Evolutionary conservation across 164 flowering plant species (phyloP), one percentile per base, ranked within the genome.

Genomic region (Macadamia integrifolia): DNA sequence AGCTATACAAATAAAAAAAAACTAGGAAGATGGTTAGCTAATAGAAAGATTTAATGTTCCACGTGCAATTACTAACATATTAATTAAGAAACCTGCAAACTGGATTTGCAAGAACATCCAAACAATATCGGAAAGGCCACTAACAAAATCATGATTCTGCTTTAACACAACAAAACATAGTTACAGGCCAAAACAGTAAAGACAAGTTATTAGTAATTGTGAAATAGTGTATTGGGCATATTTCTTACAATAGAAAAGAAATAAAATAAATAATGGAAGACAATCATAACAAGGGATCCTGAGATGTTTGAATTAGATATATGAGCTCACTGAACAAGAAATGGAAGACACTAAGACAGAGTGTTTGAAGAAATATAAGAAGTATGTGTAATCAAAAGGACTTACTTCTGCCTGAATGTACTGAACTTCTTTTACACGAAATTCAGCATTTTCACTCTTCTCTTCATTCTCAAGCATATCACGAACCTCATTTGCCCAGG

Each of bases 341-440:
- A 17, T 30, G 42, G 4, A 17, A 61, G 32, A 3, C 8, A 44
- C 10, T 3, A 23, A 57, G 5, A 52, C 50, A 6, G 11, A 40
- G 17, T 42, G 2, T 17, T 14, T 43, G 29, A 49, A 44, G 29
- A 72, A 3, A 58, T 15, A n/a, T 50, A 40, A n/a, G 61, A 9
- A 49, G 49, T 17, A 49, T 10, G 57, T 11, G 6, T 42, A 13
- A 0, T 11, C 12, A 43, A 46, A 71, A 55, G 62, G 66, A 69
- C 88, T 64, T 84, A 92, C 98, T 72, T 91, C 97, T 60, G 98
- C 98, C 80, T 94, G 92, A 76, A 94, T 91, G 79, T 87, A 90
- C 76, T 94, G 98, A 77, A 91, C 93, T 75, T 94, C 98, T 74
- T 91, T 94, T 29, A 94, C 98, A 79, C 72, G 90, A 69, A 90